Base-by-base conservation (phyloP, 2,329 filamentous ascomycete genomes). In the Pseudovirgaria hyperparasitica region DNA sequence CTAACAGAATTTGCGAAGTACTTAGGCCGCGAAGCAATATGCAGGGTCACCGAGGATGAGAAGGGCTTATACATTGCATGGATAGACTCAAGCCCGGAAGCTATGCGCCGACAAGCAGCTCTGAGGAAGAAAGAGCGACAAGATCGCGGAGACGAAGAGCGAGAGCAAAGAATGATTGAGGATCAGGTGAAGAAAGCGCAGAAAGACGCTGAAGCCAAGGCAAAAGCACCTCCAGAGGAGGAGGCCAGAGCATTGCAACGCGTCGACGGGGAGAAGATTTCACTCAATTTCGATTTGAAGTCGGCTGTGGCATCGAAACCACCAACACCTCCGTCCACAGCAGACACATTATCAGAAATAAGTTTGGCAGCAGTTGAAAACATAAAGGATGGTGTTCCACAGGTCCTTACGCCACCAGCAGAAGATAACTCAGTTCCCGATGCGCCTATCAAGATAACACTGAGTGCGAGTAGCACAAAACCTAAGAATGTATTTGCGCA, bases 1-100 rank as follows among this genome's bases (percentile, higher is more conserved):
- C 58, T 98, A 41, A 87, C 85, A 3, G 85, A 96, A 42, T 92
- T 93, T 48, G 82, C 81, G 9, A 92, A 93, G 47, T 62, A 82
- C 44, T 59, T 98, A 1, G 86, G 87, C 0, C 62, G 80, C 13
- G 85, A 96, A 52, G 82, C 87, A 0, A 74, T 94, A 23, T 92
- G 82, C 43, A 66, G 82, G 16, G 86, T 96, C 0, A 52, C 48
- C 21, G 85, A 96, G 53, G 87, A 96, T 52, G 82, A 76, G 21
- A 75, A 81, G 36, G 87, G 93, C 52, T 43, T 96, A 21, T 79
- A 85, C 43, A 75, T 98, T 28, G 67, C 78, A 2, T 98, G 86
- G 82, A 76, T 94, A 31, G 87, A 98, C 46, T 84, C 87, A 42
- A 86, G 78, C 19, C 82, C 85, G 0, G 87, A 93, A 30, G 82